Evolutionary conservation across 345 rosid species (phyloP).

Genomic region (Carallia brachiata): DNA sequence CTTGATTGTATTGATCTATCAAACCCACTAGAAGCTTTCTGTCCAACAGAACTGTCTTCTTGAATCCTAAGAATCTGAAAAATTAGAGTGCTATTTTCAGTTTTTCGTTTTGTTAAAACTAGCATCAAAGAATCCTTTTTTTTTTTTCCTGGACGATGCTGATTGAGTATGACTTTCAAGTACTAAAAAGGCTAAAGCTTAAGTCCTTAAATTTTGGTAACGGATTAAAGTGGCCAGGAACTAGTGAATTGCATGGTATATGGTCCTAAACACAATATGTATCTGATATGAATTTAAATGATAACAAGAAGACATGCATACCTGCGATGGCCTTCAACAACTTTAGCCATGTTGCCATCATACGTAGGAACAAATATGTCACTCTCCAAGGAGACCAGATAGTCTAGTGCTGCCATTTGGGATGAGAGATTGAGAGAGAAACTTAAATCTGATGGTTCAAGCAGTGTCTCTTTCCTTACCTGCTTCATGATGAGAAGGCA

Average conservation of each 20-base stretch:
- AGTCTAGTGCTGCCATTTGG: conserved; percentile 92
- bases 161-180: background rate
- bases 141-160: background rate
- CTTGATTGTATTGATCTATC: conserved; percentile 61
- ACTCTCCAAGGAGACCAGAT: conserved; percentile 82
- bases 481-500: conserved; percentile 29
- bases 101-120: background rate
- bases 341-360: conserved; percentile 97
- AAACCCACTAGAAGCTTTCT: conserved; percentile 67
- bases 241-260: background rate
- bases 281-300: background rate
- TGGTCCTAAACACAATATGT: too few species aligned
- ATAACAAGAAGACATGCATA: conserved; percentile 7
- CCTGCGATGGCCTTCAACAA: conserved; percentile 99
- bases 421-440: conserved; percentile 77
- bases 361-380: conserved; percentile 90
- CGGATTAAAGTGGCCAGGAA: background rate
- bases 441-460: conserved; percentile 58
- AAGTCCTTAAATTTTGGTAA: background rate
- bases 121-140: background rate
- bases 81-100: background rate
- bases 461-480: conserved; percentile 84
- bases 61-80: conserved; percentile 87
- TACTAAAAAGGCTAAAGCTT: background rate
- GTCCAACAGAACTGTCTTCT: conserved; percentile 71